A percentile compares a stretch with the other conserved stretches of the same genome.
Conservation (phyloP, 2,329 filamentous ascomycete species). For the Fusarium sterilihyphosum region DNA sequence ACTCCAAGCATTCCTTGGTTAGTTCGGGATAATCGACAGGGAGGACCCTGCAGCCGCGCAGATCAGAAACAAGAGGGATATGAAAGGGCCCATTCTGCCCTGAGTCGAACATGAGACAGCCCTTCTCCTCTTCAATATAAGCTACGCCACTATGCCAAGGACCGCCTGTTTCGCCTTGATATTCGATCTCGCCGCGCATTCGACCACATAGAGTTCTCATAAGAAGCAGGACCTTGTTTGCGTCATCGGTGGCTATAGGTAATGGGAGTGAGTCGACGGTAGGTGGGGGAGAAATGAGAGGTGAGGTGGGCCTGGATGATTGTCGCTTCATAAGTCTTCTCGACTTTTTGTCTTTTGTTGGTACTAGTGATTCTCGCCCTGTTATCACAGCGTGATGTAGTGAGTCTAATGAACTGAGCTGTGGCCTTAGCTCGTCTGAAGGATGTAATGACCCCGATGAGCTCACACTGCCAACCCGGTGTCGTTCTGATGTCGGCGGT, state of each 20-base stretch:
- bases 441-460: slow-evolving; percentile 66
- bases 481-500: slow-evolving; percentile 60
- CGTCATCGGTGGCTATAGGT: slow-evolving; percentile 72
- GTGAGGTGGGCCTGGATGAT: slow-evolving; percentile 67
- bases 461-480: slow-evolving; percentile 76
- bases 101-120: slow-evolving; percentile 78
- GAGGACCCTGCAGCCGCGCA: slow-evolving; percentile 77
- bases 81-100: slow-evolving; percentile 73
- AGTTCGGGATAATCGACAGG: slow-evolving; percentile 60
- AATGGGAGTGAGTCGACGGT: slow-evolving; percentile 69
- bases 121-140: slow-evolving; percentile 80
- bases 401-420: slow-evolving; percentile 53
- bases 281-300: slow-evolving; percentile 62
- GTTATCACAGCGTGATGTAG: slow-evolving; percentile 54
- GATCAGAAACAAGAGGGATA: slow-evolving; percentile 74
- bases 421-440: slow-evolving; percentile 58
- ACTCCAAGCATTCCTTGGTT: slow-evolving; percentile 61
- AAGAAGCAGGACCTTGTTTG: slow-evolving; percentile 75
- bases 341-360: slow-evolving; percentile 55
- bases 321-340: slow-evolving; percentile 66
- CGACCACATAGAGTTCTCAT: slow-evolving; percentile 82
- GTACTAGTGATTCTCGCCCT: slow-evolving; percentile 49
- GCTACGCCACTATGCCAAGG: slow-evolving; percentile 78
- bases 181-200: slow-evolving; percentile 83
- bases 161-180: slow-evolving; percentile 68